Conservation (phyloP, 805 yeast species). For the Saccharomycopsis babjevae region DNA sequence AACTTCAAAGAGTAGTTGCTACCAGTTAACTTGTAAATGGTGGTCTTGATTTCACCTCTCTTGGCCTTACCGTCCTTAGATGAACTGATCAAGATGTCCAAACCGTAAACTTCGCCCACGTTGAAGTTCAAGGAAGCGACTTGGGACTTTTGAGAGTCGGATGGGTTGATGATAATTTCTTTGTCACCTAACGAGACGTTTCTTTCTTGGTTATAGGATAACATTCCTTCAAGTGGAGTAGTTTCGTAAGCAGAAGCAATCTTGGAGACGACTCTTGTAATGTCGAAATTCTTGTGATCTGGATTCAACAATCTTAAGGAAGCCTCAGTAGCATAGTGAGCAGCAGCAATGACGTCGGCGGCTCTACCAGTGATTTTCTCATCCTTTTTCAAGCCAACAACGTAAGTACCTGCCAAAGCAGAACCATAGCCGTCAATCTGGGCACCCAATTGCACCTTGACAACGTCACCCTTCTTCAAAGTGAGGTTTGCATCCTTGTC, state of each 20-base stretch:
- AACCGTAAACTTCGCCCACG: conserved; percentile 69
- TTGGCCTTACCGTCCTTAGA: conserved; percentile 59
- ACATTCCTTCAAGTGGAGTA: conserved; percentile 65
- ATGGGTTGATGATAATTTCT: conserved; percentile 67
- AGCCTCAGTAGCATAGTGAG: conserved; percentile 72
- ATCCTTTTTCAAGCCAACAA: conserved; percentile 40
- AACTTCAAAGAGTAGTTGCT: conserved; percentile 57
- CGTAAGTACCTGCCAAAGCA: conserved; percentile 56
- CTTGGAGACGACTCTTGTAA: conserved; percentile 53
- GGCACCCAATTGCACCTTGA: conserved; percentile 62
- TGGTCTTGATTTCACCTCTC: conserved; percentile 43
- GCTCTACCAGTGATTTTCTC: conserved; percentile 39
- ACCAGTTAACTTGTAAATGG: conserved; percentile 65
- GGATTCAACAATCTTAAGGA: conserved; percentile 59
- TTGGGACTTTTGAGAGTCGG: conserved; percentile 51
- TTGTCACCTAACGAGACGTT: conserved; percentile 64
- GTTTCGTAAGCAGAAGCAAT: conserved; percentile 52
- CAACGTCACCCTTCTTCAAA: conserved; percentile 59
- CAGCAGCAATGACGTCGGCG: conserved; percentile 63
- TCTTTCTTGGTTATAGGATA: conserved; percentile 58
- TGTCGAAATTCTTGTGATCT: conserved; percentile 65
- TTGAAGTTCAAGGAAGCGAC: conserved; percentile 58
- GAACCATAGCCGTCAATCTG: conserved; percentile 72
- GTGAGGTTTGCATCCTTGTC: conserved; percentile 46
- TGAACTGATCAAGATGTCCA: conserved; percentile 59